Evolutionary conservation across 148 eudicot species (phyloP).

Genomic region (Rhododendron vialii): DNA sequence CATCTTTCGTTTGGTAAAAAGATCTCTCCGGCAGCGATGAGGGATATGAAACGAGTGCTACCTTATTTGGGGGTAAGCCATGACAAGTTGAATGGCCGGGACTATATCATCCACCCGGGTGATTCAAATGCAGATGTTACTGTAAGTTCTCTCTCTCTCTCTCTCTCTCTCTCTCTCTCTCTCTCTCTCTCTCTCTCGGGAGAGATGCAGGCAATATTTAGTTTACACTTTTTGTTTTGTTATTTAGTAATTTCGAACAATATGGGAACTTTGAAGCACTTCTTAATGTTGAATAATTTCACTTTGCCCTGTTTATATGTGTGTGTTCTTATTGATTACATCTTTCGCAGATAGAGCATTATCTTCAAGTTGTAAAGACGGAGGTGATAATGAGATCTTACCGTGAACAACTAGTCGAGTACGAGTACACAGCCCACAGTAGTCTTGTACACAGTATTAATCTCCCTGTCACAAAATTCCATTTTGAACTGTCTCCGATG

Average conservation of each 20-base stretch:
- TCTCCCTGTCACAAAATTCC: constrained; percentile 80
- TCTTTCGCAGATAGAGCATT: constrained; percentile 82
- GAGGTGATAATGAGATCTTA: constrained; percentile 55
- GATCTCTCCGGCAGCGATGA: constrained; percentile 51
- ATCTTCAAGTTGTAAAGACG: constrained; percentile 90
- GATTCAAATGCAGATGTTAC: constrained; percentile 73
- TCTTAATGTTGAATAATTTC: background rate
- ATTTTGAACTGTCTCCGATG: constrained; percentile 86
- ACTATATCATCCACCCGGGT: constrained; percentile 54
- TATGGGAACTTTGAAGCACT: background rate
- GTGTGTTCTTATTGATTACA: background rate
- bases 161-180: background rate
- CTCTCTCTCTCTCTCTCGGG: background rate
- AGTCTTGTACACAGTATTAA: constrained; percentile 63
- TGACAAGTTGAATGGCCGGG: constrained; percentile 58
- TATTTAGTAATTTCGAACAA: background rate
- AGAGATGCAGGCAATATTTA: background rate
- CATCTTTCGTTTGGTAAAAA: constrained; percentile 78
- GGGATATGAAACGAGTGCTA: constrained; percentile 58
- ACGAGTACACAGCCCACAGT: constrained; percentile 95
- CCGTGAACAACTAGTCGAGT: constrained; percentile 53
- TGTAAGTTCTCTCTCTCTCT: constrained; percentile 37
- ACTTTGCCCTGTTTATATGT: background rate
- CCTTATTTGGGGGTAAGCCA: constrained; percentile 79
- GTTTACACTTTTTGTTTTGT: background rate